A percentile compares a stretch with the other conserved stretches of the same genome.
Evolutionary conservation across 2,329 filamentous ascomycete genomes (phyloP).

Genomic region (Torrubiella hemipterigena): DNA sequence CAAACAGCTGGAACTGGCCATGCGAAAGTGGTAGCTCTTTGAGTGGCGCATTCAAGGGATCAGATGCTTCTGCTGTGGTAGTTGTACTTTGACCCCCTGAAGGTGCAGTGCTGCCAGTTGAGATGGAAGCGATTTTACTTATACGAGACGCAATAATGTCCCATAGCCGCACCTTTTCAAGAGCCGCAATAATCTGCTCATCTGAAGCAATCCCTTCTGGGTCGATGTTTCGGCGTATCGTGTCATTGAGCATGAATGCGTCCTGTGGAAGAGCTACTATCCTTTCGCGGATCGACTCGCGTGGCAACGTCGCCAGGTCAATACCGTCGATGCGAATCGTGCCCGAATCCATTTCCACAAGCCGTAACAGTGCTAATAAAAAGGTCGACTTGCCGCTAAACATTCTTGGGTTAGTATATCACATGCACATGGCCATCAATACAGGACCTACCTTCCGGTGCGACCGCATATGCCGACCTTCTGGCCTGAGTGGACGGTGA

Average conservation of each 20-base stretch:
- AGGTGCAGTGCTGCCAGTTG: neutral
- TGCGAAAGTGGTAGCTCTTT: slow-evolving; percentile 1
- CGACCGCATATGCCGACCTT: slow-evolving; percentile 2
- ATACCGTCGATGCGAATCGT: neutral
- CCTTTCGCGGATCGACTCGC: neutral
- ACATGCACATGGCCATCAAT: neutral
- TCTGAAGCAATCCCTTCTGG: neutral
- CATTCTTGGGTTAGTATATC: neutral
- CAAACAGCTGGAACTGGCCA: slow-evolving; percentile 1
- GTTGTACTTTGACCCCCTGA: neutral
- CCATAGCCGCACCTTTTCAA: neutral
- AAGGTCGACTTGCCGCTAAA: slow-evolving; percentile 1
- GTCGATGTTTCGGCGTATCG: neutral
- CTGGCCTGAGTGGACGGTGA: neutral
- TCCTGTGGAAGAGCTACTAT: slow-evolving; percentile 1
- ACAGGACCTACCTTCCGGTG: slow-evolving; percentile 2
- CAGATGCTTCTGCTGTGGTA: neutral
- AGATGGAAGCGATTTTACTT: neutral
- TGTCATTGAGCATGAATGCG: neutral
- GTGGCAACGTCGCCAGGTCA: slow-evolving; percentile 1
- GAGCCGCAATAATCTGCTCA: neutral
- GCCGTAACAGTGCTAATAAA: slow-evolving; percentile 1
- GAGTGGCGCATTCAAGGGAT: neutral
- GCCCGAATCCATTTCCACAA: slow-evolving; percentile 2
- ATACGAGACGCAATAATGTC: neutral